Evolutionary conservation across 805 yeast genomes (phyloP).

Genomic region (Teunomyces tritomae): DNA sequence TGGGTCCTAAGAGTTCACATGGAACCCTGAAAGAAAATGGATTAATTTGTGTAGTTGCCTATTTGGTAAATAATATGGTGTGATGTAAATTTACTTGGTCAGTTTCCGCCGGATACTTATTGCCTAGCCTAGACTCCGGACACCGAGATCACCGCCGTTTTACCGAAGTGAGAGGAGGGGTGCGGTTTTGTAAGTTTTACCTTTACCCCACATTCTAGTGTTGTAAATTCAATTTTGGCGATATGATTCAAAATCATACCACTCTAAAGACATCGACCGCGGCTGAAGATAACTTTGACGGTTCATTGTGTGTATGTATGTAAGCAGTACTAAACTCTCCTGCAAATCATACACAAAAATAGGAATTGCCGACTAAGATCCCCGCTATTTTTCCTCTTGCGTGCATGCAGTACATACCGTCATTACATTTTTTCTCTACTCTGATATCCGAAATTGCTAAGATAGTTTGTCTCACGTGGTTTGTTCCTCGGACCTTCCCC

Average conservation of each 20-base stretch:
- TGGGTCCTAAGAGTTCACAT: neutral
- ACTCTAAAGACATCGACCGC: neutral
- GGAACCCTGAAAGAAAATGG: neutral
- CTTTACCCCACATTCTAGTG: conserved; percentile 2
- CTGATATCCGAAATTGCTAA: too few species aligned
- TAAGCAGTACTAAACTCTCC: neutral
- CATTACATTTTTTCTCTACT: neutral
- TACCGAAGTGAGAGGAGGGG: neutral
- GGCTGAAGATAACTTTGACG: neutral
- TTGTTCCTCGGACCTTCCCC: conserved; percentile 8
- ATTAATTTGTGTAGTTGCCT: neutral
- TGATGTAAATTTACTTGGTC: neutral
- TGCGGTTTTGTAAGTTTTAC: neutral
- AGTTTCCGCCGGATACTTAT: neutral
- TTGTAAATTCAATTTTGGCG: too few species aligned
- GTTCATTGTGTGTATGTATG: neutral
- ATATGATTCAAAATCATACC: neutral
- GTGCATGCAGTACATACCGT: neutral
- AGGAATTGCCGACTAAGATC: neutral
- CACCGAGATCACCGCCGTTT: neutral
- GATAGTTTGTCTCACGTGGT: neutral
- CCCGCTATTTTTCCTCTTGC: neutral
- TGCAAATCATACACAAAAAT: neutral
- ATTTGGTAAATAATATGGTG: neutral
- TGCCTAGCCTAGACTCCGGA: neutral